Conservation (phyloP, 2,329 filamentous ascomycete genomes). For the Lasiodiplodia sp. region DNA sequence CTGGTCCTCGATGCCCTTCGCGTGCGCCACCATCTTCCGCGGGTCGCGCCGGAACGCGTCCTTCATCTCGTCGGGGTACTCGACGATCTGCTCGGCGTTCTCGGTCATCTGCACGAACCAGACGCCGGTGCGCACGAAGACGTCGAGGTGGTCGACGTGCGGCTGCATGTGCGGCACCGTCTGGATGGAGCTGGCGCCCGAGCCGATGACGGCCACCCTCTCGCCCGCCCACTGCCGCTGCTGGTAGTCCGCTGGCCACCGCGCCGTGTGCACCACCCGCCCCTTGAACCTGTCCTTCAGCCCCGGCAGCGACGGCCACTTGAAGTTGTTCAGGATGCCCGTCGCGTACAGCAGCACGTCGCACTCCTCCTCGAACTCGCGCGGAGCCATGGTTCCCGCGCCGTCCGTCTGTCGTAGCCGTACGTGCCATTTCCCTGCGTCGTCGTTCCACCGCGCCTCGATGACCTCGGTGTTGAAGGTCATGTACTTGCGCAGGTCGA, state of each 20-base stretch:
- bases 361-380: slow-evolving; percentile 53
- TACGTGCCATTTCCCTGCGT: slow-evolving; percentile 58
- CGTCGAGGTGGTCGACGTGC: slow-evolving; percentile 53
- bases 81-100: slow-evolving; percentile 54
- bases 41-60: slow-evolving; percentile 53
- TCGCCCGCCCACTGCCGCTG: slow-evolving; percentile 52
- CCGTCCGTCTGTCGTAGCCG: slow-evolving; percentile 52
- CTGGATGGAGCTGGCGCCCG: slow-evolving; percentile 54
- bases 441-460: slow-evolving; percentile 58
- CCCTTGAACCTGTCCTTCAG: slow-evolving; percentile 55
- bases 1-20: slow-evolving; percentile 55
- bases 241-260: slow-evolving; percentile 56
- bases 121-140: slow-evolving; percentile 56
- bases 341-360: slow-evolving; percentile 54
- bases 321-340: slow-evolving; percentile 52
- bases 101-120: slow-evolving; percentile 57
- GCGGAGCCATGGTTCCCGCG: slow-evolving; percentile 39
- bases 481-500: slow-evolving; percentile 61
- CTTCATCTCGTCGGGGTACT: slow-evolving; percentile 53
- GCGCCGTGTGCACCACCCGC: slow-evolving; percentile 52
- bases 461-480: slow-evolving; percentile 58
- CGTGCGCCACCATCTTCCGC: slow-evolving; percentile 51
- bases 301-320: slow-evolving; percentile 49
- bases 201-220: slow-evolving; percentile 54
- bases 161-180: slow-evolving; percentile 58